Conservation (phyloP, 2,329 filamentous ascomycete species). For the Aspergillus ruber region DNA sequence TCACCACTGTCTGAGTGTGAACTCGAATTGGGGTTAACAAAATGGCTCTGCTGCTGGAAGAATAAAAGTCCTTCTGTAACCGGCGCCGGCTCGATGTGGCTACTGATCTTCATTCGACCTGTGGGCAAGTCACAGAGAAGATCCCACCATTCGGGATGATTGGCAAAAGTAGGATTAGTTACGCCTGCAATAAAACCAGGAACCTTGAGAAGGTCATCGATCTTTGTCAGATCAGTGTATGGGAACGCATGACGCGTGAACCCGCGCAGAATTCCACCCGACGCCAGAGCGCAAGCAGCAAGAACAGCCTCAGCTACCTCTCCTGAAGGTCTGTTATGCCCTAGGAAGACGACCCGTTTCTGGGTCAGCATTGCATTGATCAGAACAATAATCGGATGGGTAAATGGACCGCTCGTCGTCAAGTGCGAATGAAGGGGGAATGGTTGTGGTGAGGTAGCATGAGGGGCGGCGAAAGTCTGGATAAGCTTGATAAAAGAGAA, state of each 20-base stretch:
- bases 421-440: constrained; percentile 86
- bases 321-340: constrained; percentile 88
- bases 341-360: constrained; percentile 92
- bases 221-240: constrained; percentile 95
- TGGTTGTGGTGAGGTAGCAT: constrained; percentile 73
- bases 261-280: constrained; percentile 82
- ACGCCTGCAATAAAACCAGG: constrained; percentile 97
- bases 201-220: constrained; percentile 91
- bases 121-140: constrained; percentile 86
- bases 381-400: constrained; percentile 90
- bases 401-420: constrained; percentile 81
- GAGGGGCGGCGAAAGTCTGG: constrained; percentile 80
- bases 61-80: constrained; percentile 78
- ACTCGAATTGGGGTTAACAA: constrained; percentile 19
- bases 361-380: constrained; percentile 93
- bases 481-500: constrained; percentile 97
- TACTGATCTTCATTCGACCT: constrained; percentile 90
- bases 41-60: constrained; percentile 66
- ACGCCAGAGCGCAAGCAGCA: constrained; percentile 89
- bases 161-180: constrained; percentile 91
- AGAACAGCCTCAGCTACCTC: constrained; percentile 97
- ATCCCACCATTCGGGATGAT: constrained; percentile 98
- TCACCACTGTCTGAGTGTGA: constrained; percentile 69
- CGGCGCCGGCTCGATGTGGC: constrained; percentile 71
- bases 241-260: constrained; percentile 96